These are phyloP conservation scores for Drosera spatulata DNA, from an alignment of 179 eudicot species.

Conservation along the genomic window DNA sequence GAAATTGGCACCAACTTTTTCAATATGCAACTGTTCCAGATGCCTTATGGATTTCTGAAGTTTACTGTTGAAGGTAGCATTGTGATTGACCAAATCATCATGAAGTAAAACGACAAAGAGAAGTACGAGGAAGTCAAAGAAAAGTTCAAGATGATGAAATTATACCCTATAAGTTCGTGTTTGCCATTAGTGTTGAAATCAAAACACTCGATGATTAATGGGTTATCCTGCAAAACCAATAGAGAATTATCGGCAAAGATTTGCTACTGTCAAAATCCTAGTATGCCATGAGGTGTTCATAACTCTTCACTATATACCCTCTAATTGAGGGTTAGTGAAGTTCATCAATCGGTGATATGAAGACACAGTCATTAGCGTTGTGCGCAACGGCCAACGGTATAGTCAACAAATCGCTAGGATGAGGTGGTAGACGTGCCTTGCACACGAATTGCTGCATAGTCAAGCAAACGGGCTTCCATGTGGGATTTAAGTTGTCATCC, in stretches of 20 bases:
- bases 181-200: conserved; percentile 73
- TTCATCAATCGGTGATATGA: not conserved
- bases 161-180: conserved; percentile 71
- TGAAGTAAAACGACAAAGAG: not conserved
- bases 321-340: no score
- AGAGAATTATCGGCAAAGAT: conserved; percentile 1
- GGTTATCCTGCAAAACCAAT: conserved; percentile 55
- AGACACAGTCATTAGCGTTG: no score
- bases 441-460: conserved; percentile 71
- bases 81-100: no score
- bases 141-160: not conserved
- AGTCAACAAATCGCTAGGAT: not conserved
- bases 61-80: conserved; percentile 25
- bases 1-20: conserved; percentile 41
- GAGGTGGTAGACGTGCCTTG: conserved; percentile 45
- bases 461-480: conserved; percentile 67
- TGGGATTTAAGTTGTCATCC: conserved; percentile 78
- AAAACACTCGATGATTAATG: conserved; percentile 75
- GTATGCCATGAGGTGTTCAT: no score
- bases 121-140: not conserved
- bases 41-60: conserved; percentile 56
- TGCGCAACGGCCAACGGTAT: no score
- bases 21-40: conserved; percentile 44
- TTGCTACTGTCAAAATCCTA: not conserved
- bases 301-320: no score